These are phyloP conservation scores for Eucalyptus erythrocorys DNA, from an alignment of 345 rosid species.

Conservation along the genomic window DNA sequence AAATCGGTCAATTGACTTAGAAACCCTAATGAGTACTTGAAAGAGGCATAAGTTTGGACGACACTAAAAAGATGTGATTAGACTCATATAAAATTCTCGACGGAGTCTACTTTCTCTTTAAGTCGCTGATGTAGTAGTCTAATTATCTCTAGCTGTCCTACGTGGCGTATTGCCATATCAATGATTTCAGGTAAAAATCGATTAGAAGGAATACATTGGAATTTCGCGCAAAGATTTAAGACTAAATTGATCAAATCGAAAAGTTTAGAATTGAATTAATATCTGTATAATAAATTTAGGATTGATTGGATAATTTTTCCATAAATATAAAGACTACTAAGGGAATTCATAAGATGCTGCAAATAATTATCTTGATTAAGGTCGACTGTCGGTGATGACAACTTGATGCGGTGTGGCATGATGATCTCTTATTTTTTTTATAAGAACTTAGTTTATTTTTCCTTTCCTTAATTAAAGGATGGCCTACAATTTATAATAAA, in stretches of 20 bases:
- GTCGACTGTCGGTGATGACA: rapidly evolving
- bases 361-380: neutral
- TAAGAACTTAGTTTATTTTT: neutral
- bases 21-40: neutral
- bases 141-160: rapidly evolving
- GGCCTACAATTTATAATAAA: neutral
- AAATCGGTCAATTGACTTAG: neutral
- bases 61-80: neutral
- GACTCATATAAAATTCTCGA: neutral
- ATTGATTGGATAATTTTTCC: neutral
- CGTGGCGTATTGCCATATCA: neutral
- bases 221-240: rapidly evolving
- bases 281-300: rapidly evolving
- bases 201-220: neutral
- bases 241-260: neutral
- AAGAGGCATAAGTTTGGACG: neutral
- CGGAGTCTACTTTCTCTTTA: neutral
- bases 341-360: neutral
- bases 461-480: neutral
- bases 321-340: neutral
- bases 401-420: neutral
- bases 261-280: rapidly evolving
- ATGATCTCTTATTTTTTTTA: neutral
- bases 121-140: neutral
- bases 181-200: rapidly evolving